A percentile compares a stretch with the other conserved stretches of the same genome.
Evolutionary conservation across 148 eudicot species (phyloP).

Genomic region (Vaccinium darrowii): DNA sequence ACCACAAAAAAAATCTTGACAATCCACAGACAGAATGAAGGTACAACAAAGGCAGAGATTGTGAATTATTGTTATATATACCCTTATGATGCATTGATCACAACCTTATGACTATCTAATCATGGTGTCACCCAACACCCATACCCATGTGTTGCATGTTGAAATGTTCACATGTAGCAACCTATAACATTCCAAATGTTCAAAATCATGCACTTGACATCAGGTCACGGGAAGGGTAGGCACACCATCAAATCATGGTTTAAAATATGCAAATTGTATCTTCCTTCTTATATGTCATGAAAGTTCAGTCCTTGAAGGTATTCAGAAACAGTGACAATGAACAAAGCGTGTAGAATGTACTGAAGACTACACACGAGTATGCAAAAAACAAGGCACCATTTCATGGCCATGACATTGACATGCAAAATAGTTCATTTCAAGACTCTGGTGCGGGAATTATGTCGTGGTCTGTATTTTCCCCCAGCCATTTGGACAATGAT

Average conservation of each 20-base stretch:
- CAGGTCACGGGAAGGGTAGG: not conserved
- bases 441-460: not conserved
- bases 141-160: not conserved
- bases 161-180: not conserved
- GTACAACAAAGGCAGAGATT: not conserved
- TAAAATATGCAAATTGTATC: not conserved
- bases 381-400: not conserved
- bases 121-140: not conserved
- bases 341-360: not conserved
- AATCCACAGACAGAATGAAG: not conserved
- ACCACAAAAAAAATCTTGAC: not conserved
- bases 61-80: not conserved
- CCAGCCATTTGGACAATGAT: not conserved
- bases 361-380: not conserved
- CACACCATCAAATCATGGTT: not conserved
- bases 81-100: not conserved
- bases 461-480: not conserved
- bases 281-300: not conserved
- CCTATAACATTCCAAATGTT: no score
- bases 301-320: not conserved
- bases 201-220: not conserved
- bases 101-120: not conserved
- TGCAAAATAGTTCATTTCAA: not conserved
- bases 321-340: not conserved
- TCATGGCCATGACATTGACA: not conserved